These are phyloP conservation scores for Colletotrichum sp. DNA, from an alignment of 2,329 filamentous ascomycete species.

Conservation along the genomic window DNA sequence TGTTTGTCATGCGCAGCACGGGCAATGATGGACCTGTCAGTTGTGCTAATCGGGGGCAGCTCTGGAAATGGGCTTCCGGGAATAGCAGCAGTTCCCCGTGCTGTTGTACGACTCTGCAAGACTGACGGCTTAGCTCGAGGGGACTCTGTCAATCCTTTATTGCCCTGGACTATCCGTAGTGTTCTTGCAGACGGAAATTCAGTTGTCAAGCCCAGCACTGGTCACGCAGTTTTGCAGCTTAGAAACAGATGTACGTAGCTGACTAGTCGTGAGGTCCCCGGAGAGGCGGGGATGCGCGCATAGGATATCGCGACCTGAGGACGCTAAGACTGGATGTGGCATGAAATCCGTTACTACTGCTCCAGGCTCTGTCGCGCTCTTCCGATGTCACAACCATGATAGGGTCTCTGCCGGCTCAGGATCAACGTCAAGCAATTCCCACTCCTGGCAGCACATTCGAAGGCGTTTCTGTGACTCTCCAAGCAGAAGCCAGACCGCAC, in stretches of 20 bases:
- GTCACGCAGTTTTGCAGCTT: not conserved
- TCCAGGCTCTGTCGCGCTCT: not conserved
- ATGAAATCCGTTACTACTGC: not conserved
- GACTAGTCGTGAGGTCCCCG: not conserved
- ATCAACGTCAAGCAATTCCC: not conserved
- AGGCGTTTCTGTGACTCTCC: not conserved
- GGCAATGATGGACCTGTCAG: not conserved
- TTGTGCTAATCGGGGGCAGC: not conserved
- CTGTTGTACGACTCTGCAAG: not conserved
- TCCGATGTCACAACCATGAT: not conserved
- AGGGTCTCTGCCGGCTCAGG: not conserved
- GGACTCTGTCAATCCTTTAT: not conserved
- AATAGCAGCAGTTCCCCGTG: not conserved
- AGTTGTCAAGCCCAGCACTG: not conserved
- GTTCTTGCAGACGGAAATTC: not conserved
- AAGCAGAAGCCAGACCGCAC: not conserved
- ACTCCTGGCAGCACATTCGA: not conserved
- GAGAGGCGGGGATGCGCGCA: not conserved
- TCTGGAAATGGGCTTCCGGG: slow-evolving; percentile 5
- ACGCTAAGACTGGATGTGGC: not conserved
- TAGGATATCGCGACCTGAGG: not conserved
- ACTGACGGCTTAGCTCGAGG: not conserved
- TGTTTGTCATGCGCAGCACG: not conserved
- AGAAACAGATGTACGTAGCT: not conserved
- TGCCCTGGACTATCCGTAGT: not conserved